Evolutionary conservation across 306 rosid species (phyloP), one percentile per base, ranked within the genome.

Genomic region (Fragaria vesca): DNA sequence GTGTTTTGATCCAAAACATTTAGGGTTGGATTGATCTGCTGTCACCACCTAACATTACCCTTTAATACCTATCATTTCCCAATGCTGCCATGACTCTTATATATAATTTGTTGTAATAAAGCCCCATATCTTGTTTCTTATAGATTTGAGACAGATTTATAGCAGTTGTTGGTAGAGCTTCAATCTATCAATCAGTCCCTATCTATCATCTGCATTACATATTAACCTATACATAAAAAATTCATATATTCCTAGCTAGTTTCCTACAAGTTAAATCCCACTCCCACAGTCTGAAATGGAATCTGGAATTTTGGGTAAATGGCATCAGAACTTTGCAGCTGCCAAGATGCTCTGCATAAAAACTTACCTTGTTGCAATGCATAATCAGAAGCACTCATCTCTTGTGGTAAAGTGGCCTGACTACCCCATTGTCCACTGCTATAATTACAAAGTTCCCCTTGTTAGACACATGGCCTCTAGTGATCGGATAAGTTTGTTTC

Each of bases 1-100:
- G 20, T 66, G 9, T 38, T 43, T 68, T 68, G 20, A 68, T 68
- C 36, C 9, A 68, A 68, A 20, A 18, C 46, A 66, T 18, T 66
- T 47, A 62, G 30, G 28, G 12, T 57, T 42, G 69, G 50, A 38
- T 70, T 51, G 40, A 75, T 77, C 68, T 60, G 67, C 68, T 60
- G 67, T 66, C 76, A 69, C 71, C 46, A 61, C 85, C 81, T 78
- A 71, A 76, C 82, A 81, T 79, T 67, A 66, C 70, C 80, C 81
- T 84, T 86, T 66, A 70, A 67, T 82, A 51, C 65, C 55, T 78
- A 57, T 78, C 76, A 55, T 62, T 82, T 82, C 80, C 86, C 90
- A 66, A 81, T 76, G 81, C 81, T 47, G 12, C 54, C n/a, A 32
- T 72, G 38, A 61, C 63, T 79, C 74, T 73, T 79, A 51, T 66